Base-by-base conservation (phyloP, 805 yeast genomes). In the Ogataea neopini region DNA sequence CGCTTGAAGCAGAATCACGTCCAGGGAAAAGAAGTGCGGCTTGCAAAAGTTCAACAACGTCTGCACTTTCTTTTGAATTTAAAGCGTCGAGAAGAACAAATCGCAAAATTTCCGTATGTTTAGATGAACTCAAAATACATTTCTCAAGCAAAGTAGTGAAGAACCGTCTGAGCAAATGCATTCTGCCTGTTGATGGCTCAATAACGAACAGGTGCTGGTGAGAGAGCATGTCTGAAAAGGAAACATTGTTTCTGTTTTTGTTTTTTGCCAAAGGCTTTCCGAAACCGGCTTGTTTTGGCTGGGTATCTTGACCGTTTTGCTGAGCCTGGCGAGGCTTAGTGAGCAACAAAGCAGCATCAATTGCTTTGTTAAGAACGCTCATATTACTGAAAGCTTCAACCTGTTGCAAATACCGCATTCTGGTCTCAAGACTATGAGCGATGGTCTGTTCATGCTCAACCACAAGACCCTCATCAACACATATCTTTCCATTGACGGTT, bases 11-110 rank as follows among this genome's bases (percentile, higher is more conserved):
- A 2, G 30, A 20, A 33, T 71, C 70, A 30, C 61, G 63, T 4
- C 86, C 88, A 2, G 96, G 96, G 60, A 76, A 80, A 34, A 88
- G 56, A 2, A 88, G 78, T n/a, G 86, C 66, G 3, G 75, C 64
- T 42, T 81, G 73, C 29, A 88, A 67, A 17, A 84, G 60, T 19
- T 73, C 72, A 33, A 86, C 66, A 19, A 82, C 61, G 44, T 54
- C 58, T 8, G 38, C 32, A 4, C 18, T 41, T 14, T 62, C 51
- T 43, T 62, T 40, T 45, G 67, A 66, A 28, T 57, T 53, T 38
- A 74, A 58, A 35, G 75, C 61, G 48, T 64, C 71, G 3, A 71
- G 45, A 4, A 80, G 61, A 3, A 66, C 67, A 61, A 69, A 80
- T 42, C 73, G 70, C 53, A 72, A 70, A n/a, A 88, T 74, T 51